Evolutionary conservation across 139 green algal species (phyloP).

Genomic region (Chlamydomonas sphaeroides): DNA sequence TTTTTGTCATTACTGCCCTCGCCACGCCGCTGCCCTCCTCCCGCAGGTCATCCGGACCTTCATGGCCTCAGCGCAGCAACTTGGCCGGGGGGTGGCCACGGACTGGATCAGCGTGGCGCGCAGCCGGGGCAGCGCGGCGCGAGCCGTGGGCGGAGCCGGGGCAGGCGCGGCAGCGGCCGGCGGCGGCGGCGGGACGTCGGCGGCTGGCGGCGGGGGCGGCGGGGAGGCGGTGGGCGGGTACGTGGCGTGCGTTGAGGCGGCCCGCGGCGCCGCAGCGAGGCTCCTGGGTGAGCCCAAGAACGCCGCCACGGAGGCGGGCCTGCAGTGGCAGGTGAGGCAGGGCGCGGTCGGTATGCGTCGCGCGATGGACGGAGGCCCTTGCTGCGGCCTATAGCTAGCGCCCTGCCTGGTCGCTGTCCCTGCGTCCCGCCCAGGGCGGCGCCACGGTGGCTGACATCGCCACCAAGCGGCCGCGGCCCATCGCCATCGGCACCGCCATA

Average conservation of each 20-base stretch:
- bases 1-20: too few species aligned
- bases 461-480: conserved; percentile 38
- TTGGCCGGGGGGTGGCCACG: not conserved
- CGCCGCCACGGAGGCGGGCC: conserved; percentile 29
- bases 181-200: not conserved
- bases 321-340: conserved; percentile 33
- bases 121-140: not conserved
- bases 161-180: not conserved
- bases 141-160: not conserved
- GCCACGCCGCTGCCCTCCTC: too few species aligned
- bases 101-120: conserved; percentile 18
- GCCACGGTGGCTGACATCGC: conserved; percentile 33
- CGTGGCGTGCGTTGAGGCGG: not conserved
- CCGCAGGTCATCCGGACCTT: conserved; percentile 24
- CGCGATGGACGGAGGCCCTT: too few species aligned
- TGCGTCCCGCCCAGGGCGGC: too few species aligned
- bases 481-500: conserved; percentile 29
- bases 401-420: too few species aligned
- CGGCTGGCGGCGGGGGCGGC: conserved; percentile 4
- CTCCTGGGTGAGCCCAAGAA: conserved; percentile 42
- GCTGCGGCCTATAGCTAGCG: too few species aligned
- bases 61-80: conserved; percentile 13
- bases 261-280: not conserved
- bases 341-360: too few species aligned
- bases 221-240: not conserved